Conservation (phyloP, 2,329 filamentous ascomycete genomes). For the Dothideomycetes sp. region DNA sequence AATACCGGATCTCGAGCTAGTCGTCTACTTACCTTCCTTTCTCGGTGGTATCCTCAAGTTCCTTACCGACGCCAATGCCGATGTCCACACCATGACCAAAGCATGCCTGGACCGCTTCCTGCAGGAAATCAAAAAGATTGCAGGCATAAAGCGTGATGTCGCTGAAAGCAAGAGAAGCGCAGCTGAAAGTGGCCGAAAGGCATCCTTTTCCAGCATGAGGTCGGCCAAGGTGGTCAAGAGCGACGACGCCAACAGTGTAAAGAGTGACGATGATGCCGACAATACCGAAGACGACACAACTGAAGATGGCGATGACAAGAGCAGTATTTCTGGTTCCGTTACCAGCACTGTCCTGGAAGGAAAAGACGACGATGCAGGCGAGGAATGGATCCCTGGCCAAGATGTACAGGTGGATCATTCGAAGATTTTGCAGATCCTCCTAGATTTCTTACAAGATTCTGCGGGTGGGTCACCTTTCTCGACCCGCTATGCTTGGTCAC, state of each 20-base stretch:
- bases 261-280: conserved; percentile 40
- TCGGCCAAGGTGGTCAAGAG: conserved; percentile 21
- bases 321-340: conserved; percentile 33
- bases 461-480: conserved; percentile 43
- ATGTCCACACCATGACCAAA: conserved; percentile 92
- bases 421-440: conserved; percentile 82
- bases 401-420: conserved; percentile 92
- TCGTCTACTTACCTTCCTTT: conserved; percentile 86
- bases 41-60: conserved; percentile 83
- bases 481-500: not conserved
- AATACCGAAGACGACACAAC: conserved; percentile 34
- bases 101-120: conserved; percentile 81
- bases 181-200: conserved; percentile 57
- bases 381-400: conserved; percentile 95
- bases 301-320: conserved; percentile 40
- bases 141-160: conserved; percentile 83
- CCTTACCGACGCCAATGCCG: conserved; percentile 77
- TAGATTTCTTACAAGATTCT: conserved; percentile 75
- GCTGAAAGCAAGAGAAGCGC: conserved; percentile 67
- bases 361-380: conserved; percentile 49
- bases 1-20: conserved; percentile 90
- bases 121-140: conserved; percentile 87
- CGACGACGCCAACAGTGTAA: conserved; percentile 45
- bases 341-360: conserved; percentile 40
- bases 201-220: conserved; percentile 47